phyloP scores from a whole-genome alignment of 116 monocot species.

The Trichopus zeylanicus region DNA sequence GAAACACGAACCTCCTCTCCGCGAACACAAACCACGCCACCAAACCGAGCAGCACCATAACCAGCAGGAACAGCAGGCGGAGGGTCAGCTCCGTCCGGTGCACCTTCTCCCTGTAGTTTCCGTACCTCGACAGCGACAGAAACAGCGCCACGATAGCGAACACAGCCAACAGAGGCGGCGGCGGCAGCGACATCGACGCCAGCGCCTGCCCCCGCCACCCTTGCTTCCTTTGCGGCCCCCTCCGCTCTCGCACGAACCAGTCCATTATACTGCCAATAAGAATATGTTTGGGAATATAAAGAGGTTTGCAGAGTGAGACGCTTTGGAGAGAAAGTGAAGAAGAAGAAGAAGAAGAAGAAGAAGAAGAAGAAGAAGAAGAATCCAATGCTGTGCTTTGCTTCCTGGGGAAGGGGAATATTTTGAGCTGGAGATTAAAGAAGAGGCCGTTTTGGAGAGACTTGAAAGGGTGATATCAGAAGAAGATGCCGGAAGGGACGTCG shows the following conservation, averaged over 20 bases:
- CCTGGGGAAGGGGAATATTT: no score
- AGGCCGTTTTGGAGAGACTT: no score
- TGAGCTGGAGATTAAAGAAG: no score
- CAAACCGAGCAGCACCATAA: conserved; percentile 31
- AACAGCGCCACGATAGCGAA: conserved; percentile 57
- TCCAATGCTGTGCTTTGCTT: no score
- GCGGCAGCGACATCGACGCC: conserved; percentile 42
- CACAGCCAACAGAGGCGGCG: conserved; percentile 31
- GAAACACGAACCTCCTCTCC: conserved; percentile 23
- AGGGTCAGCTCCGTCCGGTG: conserved; percentile 18
- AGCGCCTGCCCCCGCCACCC: conserved; percentile 35
- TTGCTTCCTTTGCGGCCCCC: conserved; percentile 51
- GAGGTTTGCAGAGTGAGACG: no score
- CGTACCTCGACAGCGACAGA: conserved; percentile 31
- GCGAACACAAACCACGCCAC: conserved; percentile 14
- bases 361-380: no score
- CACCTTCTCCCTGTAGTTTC: conserved; percentile 30
- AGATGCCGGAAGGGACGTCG: no score
- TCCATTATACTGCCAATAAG: conserved; percentile 12
- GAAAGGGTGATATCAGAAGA: no score
- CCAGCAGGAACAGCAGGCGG: conserved; percentile 24
- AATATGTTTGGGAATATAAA: no score
- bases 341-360: no score
- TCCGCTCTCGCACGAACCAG: conserved; percentile 24
- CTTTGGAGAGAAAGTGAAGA: no score